Conservation (phyloP, 2,329 filamentous ascomycete genomes). For the Tolypocladium inflatum region DNA sequence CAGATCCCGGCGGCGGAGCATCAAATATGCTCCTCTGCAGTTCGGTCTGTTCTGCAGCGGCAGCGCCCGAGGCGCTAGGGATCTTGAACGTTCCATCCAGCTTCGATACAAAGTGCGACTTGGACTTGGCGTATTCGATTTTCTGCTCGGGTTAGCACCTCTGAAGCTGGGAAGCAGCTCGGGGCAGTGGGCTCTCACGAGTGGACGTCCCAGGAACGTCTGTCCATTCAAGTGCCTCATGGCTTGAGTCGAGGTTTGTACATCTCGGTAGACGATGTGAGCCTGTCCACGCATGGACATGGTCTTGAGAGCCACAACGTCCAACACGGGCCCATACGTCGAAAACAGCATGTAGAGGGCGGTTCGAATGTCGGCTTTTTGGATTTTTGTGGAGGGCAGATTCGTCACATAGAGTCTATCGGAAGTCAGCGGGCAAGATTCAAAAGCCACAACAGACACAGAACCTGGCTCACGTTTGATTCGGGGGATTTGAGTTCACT, state of each 20-base stretch:
- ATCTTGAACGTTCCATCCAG: slow-evolving; percentile 84
- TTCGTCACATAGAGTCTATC: slow-evolving; percentile 79
- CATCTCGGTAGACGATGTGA: slow-evolving; percentile 82
- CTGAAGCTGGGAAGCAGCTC: background rate
- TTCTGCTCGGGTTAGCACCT: slow-evolving; percentile 44
- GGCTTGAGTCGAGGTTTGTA: slow-evolving; percentile 86
- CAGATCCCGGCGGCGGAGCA: slow-evolving; percentile 45
- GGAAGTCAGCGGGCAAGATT: slow-evolving; percentile 2
- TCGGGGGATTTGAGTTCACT: slow-evolving; percentile 52
- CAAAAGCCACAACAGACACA: slow-evolving; percentile 2
- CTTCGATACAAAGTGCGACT: slow-evolving; percentile 81
- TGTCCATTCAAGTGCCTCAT: slow-evolving; percentile 83
- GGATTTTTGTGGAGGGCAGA: slow-evolving; percentile 75
- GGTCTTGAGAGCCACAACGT: slow-evolving; percentile 83
- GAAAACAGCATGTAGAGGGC: slow-evolving; percentile 90
- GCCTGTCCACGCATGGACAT: slow-evolving; percentile 93
- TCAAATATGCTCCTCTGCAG: slow-evolving; percentile 76
- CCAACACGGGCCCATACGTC: slow-evolving; percentile 85
- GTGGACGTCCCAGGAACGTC: slow-evolving; percentile 72
- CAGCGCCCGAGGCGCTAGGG: slow-evolving; percentile 43
- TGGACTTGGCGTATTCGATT: slow-evolving; percentile 84
- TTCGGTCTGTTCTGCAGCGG: slow-evolving; percentile 56
- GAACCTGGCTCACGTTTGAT: slow-evolving; percentile 57
- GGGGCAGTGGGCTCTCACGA: slow-evolving; percentile 48
- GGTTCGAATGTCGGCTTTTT: slow-evolving; percentile 77